phyloP scores from a whole-genome alignment of 2,329 filamentous ascomycete genomes.

The Pseudogymnoascus sp. region DNA sequence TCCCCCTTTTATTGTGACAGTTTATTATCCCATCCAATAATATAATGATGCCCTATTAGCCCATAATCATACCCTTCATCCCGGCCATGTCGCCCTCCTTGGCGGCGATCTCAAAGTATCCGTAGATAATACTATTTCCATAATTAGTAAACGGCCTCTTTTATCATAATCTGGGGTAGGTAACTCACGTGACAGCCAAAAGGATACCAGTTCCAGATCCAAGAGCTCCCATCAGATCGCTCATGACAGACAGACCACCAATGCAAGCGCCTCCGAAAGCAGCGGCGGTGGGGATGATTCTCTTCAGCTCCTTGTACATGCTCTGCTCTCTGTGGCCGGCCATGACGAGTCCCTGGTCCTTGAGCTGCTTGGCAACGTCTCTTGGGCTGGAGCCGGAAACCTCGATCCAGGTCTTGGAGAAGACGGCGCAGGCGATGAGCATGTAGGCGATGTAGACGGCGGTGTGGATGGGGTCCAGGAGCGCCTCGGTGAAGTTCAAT shows the following conservation, averaged over 20 bases:
- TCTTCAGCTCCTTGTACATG: conserved; percentile 99
- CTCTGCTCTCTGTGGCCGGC: conserved; percentile 98
- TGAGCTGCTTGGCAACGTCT: conserved; percentile 98
- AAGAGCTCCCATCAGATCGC: conserved; percentile 90
- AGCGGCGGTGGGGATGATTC: conserved; percentile 95
- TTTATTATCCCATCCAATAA: conserved; percentile 6
- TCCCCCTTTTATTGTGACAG: not conserved
- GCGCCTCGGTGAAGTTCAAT: conserved; percentile 92
- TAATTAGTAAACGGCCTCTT: conserved; percentile 31
- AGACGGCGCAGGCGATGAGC: conserved; percentile 93
- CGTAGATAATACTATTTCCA: conserved; percentile 79
- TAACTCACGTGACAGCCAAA: conserved; percentile 90
- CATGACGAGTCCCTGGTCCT: conserved; percentile 99
- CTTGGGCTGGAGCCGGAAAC: conserved; percentile 95
- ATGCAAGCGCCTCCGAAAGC: conserved; percentile 99
- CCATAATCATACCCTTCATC: conserved; percentile 68
- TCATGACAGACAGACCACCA: conserved; percentile 90
- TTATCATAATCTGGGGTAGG: not conserved
- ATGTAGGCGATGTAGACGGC: conserved; percentile 94
- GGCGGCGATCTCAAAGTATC: conserved; percentile 98
- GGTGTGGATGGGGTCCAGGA: conserved; percentile 95
- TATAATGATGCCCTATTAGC: conserved; percentile 36
- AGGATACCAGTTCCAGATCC: conserved; percentile 97
- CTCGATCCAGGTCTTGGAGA: conserved; percentile 99
- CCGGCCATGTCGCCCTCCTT: conserved; percentile 94